Base-by-base conservation (phyloP, 768 basidiomycete genomes). In the Boletus eberwhitei region DNA sequence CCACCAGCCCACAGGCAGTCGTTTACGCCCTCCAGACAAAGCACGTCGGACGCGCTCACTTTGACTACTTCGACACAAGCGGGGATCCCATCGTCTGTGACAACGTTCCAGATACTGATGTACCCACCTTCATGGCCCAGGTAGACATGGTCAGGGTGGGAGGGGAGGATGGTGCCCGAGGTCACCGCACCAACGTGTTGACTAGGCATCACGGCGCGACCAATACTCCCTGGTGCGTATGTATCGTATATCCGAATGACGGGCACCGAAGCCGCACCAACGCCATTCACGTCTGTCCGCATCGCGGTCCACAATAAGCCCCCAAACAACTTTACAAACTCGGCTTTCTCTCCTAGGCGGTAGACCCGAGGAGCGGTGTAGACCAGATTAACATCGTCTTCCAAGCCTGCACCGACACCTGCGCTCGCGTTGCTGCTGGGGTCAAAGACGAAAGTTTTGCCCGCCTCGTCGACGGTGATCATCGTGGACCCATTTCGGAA, bases 51-150 rank as follows among this genome's bases (percentile, higher is more conserved):
- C 31, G 80, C 75, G 6, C 87, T 83, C 46, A 97, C 84, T 72
- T 89, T 92, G 64, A 92, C 75, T 24, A 90, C 86, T 58, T 90
- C 87, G 14, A 82, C 63, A 64, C 90, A 96, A 8, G 66, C 67
- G 1, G 88, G 87, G 41, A 77, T 74, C 38, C 81, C 83, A 55
- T 83, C 85, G 2, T 71, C 73, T 0, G 78, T 77, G 2, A 75
- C 74, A 11, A 82, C 57, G 22, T 72, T 62, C 94, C 97, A 99
- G n/a, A 95, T 75, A 2, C 86, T 87, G 58, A 98, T 77, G 64
- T 79, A 86, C 0, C 96, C 96, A 39, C 89, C 93, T 69, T 98
- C 95, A 62, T 99, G 96, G 0, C 90, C 93, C 34, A 99, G 75
- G 62, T 87, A 97, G 37, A 91, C 87, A 29, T 76, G 70, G 2